These are phyloP conservation scores for Balamuthia mandrillaris DNA, from an alignment of 208 protist species.

Conservation along the genomic window DNA sequence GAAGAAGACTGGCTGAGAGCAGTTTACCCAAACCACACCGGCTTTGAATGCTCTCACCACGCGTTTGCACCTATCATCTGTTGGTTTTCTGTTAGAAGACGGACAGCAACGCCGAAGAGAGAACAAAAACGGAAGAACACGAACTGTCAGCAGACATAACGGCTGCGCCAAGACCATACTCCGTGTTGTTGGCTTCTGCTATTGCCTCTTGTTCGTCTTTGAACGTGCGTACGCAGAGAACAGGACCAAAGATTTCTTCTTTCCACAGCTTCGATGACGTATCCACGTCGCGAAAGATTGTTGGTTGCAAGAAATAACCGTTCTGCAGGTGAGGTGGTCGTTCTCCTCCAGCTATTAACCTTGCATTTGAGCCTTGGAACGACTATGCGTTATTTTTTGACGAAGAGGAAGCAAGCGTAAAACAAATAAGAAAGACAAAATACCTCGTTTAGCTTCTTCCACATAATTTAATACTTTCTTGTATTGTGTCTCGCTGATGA, in stretches of 20 bases:
- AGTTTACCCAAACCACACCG: slow-evolving; percentile 34
- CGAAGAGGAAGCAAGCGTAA: neutral
- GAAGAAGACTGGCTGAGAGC: slow-evolving; percentile 30
- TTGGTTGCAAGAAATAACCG: slow-evolving; percentile 13
- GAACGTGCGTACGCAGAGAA: slow-evolving; percentile 5
- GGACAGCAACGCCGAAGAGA: neutral
- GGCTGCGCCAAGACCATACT: slow-evolving; percentile 20
- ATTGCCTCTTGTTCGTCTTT: slow-evolving; percentile 1
- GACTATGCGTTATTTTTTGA: neutral
- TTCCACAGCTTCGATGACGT: neutral
- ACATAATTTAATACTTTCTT: slow-evolving; percentile 1
- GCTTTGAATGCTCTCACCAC: neutral
- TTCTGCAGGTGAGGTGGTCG: neutral
- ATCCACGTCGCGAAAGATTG: neutral
- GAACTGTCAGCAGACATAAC: neutral
- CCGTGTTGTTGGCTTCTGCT: neutral
- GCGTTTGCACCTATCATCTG: neutral
- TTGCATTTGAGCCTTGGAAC: neutral
- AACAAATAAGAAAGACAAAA: neutral
- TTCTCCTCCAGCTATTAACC: neutral
- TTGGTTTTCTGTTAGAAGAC: neutral
- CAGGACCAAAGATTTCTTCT: slow-evolving; percentile 31
- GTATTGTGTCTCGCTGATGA: neutral
- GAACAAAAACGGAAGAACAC: neutral
- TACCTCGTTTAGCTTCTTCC: neutral